Conservation (phyloP, 2,329 filamentous ascomycete species). For the Sclerotinia nivalis region DNA sequence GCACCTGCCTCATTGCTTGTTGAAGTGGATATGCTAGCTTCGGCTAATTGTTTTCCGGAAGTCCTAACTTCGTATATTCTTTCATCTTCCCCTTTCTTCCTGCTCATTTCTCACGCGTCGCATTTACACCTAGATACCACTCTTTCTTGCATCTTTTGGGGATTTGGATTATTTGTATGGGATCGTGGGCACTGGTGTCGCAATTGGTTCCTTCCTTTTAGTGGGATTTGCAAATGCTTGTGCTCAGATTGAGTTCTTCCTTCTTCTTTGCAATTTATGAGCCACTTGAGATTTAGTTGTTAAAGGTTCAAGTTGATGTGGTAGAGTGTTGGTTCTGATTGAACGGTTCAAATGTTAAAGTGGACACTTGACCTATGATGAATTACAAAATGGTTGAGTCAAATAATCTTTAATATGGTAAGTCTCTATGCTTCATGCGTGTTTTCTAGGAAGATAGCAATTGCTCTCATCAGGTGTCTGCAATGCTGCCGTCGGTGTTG, state of each 20-base stretch:
- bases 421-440: too few relatives aligned
- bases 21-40: neutral
- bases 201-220: too few relatives aligned
- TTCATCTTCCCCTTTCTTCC: neutral
- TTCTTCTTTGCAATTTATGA: too few relatives aligned
- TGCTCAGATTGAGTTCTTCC: too few relatives aligned
- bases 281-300: neutral
- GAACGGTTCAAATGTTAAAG: neutral
- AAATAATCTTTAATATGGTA: too few relatives aligned
- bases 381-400: neutral
- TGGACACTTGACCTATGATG: neutral
- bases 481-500: too few relatives aligned
- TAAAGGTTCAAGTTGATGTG: neutral
- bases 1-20: neutral
- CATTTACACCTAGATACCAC: neutral
- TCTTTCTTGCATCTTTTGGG: too few relatives aligned
- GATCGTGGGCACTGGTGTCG: too few relatives aligned
- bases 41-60: neutral
- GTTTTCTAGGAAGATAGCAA: too few relatives aligned
- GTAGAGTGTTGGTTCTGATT: neutral
- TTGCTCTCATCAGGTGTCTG: too few relatives aligned
- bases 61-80: neutral
- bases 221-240: too few relatives aligned
- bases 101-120: neutral
- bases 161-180: too few relatives aligned